Evolutionary conservation across 192 early-diverging fungal genomes (phyloP).

Genomic region (Coemansia sp.): DNA sequence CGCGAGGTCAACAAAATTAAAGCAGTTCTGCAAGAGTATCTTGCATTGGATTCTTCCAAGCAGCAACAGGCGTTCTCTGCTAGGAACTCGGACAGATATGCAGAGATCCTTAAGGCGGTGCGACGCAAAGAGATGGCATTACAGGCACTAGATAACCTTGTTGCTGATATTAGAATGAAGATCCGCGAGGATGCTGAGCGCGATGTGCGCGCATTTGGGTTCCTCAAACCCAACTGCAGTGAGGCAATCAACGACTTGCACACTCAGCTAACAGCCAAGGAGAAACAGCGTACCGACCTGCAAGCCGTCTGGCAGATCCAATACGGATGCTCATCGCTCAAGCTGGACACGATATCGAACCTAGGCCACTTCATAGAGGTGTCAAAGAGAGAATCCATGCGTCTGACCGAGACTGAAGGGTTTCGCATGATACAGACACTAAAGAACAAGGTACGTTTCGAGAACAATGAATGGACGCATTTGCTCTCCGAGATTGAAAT

Average conservation of each 20-base stretch:
- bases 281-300: slow-evolving; percentile 43
- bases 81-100: not conserved
- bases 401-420: slow-evolving; percentile 16
- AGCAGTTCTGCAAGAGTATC: too few relatives aligned
- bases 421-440: slow-evolving; percentile 56
- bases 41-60: too few relatives aligned
- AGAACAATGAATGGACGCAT: slow-evolving; percentile 58
- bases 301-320: slow-evolving; percentile 35
- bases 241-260: slow-evolving; percentile 38
- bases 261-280: slow-evolving; percentile 33
- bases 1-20: too few relatives aligned
- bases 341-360: slow-evolving; percentile 41
- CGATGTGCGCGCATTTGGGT: slow-evolving; percentile 53
- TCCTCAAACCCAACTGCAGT: slow-evolving; percentile 52
- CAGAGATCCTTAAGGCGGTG: slow-evolving; percentile 13
- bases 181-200: slow-evolving; percentile 51
- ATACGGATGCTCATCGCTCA: slow-evolving; percentile 35
- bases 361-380: slow-evolving; percentile 59
- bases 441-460: slow-evolving; percentile 56
- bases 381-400: slow-evolving; percentile 42
- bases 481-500: slow-evolving; percentile 56
- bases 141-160: slow-evolving; percentile 45
- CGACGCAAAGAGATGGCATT: slow-evolving; percentile 34
- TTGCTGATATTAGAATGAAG: slow-evolving; percentile 37
- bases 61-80: not conserved